A percentile compares a stretch with the other conserved stretches of the same genome.
Conservation (phyloP, 768 basidiomycete genomes). For the Pleurotus sapidus region DNA sequence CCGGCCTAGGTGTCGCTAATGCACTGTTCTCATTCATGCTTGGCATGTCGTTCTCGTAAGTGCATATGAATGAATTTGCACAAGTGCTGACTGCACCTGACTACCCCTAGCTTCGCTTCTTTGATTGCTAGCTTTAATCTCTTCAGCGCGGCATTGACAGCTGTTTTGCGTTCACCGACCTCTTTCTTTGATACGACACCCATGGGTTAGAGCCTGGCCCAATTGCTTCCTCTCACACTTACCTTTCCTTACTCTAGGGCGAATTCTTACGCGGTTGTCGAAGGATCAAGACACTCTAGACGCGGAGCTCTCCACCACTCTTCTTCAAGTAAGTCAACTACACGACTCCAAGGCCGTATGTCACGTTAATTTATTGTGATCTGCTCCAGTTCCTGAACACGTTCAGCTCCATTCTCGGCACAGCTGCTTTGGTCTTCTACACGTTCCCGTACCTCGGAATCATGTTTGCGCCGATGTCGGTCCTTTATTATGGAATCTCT, state of each 20-base stretch:
- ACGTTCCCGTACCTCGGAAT: conserved; percentile 67
- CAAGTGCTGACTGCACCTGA: neutral
- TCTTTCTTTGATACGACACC: conserved; percentile 76
- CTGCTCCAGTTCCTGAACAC: conserved; percentile 44
- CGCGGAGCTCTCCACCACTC: conserved; percentile 39
- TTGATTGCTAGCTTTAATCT: conserved; percentile 43
- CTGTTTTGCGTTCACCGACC: conserved; percentile 58
- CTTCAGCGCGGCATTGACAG: conserved; percentile 51
- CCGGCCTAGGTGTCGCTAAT: conserved; percentile 42
- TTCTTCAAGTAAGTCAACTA: conserved; percentile 43
- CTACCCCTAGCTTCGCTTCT: conserved; percentile 27
- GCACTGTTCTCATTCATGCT: conserved; percentile 49
- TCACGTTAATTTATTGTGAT: conserved; percentile 32
- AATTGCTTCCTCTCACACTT: neutral
- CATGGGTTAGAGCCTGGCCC: conserved; percentile 37
- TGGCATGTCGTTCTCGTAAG: conserved; percentile 48
- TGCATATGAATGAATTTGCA: conserved; percentile 11
- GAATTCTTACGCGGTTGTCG: conserved; percentile 53
- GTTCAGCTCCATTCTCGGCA: conserved; percentile 47
- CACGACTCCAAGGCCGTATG: conserved; percentile 24
- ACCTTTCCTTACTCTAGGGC: conserved; percentile 30
- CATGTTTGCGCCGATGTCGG: conserved; percentile 49
- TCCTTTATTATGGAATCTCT: conserved; percentile 51
- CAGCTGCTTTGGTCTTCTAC: conserved; percentile 60
- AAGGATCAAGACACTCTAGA: conserved; percentile 62